A percentile compares a stretch with the other conserved stretches of the same genome.
These are phyloP conservation scores for Ceratobasidium sp. DNA, from an alignment of 1,284 basidiomycete species.

Conservation along the genomic window DNA sequence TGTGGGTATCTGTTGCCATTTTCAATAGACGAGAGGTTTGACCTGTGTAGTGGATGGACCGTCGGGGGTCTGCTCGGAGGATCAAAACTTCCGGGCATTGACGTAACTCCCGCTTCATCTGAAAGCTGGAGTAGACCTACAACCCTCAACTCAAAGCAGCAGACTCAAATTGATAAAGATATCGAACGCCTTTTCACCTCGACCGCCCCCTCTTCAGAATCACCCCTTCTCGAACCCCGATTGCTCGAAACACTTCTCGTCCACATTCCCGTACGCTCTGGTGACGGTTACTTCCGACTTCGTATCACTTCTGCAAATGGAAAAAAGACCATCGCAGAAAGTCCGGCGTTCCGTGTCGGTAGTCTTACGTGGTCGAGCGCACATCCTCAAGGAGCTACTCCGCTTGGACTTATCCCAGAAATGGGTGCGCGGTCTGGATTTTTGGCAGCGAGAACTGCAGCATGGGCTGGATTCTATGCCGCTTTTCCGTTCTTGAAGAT, in stretches of 20 bases:
- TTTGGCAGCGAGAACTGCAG: constrained; percentile 43
- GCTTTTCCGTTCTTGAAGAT: constrained; percentile 48
- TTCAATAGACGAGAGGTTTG: background rate
- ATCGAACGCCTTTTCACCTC: constrained; percentile 35
- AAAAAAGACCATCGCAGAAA: constrained; percentile 44
- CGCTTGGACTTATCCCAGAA: constrained; percentile 47
- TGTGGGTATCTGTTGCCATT: constrained; percentile 14
- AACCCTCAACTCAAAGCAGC: constrained; percentile 39
- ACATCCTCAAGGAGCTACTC: constrained; percentile 48
- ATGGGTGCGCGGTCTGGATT: constrained; percentile 45
- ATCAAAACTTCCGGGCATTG: constrained; percentile 46
- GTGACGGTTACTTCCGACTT: constrained; percentile 45
- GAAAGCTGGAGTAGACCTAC: constrained; percentile 35
- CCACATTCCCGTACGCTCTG: constrained; percentile 41
- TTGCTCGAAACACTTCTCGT: constrained; percentile 40
- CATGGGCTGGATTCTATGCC: constrained; percentile 47
- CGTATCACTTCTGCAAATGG: constrained; percentile 40
- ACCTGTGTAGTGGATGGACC: constrained; percentile 45
- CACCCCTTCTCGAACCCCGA: constrained; percentile 7
- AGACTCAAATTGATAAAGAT: constrained; percentile 38
- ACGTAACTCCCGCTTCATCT: constrained; percentile 46
- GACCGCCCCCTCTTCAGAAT: background rate
- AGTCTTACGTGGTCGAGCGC: constrained; percentile 48
- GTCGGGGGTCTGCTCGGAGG: constrained; percentile 47
- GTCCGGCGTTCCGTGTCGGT: constrained; percentile 48